A percentile compares a stretch with the other conserved stretches of the same genome.
These are phyloP conservation scores for Remersonia thermophila DNA, from an alignment of 2,329 filamentous ascomycete species.

Conservation along the genomic window DNA sequence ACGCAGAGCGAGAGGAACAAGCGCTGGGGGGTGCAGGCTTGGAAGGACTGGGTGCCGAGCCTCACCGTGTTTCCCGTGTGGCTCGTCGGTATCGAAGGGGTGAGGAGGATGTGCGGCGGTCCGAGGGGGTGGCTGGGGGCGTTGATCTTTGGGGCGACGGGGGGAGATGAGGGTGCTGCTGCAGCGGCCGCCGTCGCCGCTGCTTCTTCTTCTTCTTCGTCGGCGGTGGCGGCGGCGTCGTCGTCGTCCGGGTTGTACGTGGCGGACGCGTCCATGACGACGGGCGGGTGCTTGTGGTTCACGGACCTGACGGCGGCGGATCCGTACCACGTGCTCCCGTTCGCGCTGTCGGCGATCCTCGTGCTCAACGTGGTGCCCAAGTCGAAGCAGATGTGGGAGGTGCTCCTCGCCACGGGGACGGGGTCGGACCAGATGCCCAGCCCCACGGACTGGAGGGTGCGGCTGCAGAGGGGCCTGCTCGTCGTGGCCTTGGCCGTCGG, in stretches of 20 bases:
- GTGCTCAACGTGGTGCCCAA: constrained; percentile 24
- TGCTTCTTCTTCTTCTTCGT: no score
- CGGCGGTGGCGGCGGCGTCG: no score
- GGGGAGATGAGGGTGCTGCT: constrained; percentile 1
- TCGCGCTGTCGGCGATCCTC: constrained; percentile 26
- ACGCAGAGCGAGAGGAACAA: no score
- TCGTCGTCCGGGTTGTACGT: no score
- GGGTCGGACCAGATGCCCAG: background rate
- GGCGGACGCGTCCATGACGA: constrained; percentile 29
- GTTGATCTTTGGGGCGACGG: constrained; percentile 18
- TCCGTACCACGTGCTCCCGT: constrained; percentile 37
- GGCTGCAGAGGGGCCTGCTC: constrained; percentile 21
- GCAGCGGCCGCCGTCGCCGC: constrained; percentile 6
- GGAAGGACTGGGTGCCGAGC: constrained; percentile 29
- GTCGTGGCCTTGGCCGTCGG: constrained; percentile 23
- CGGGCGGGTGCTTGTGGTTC: constrained; percentile 45
- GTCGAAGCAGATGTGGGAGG: constrained; percentile 13
- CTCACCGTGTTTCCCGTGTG: constrained; percentile 36
- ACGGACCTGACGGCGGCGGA: constrained; percentile 40
- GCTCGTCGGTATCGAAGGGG: constrained; percentile 36
- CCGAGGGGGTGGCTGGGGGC: constrained; percentile 25
- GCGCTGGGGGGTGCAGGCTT: constrained; percentile 32
- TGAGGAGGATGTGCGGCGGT: constrained; percentile 35
- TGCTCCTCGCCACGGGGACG: constrained; percentile 16
- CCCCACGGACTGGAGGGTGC: constrained; percentile 1